Conservation (phyloP, 371 early-diverging fungal genomes). For the Rhizopus stolonifer region DNA sequence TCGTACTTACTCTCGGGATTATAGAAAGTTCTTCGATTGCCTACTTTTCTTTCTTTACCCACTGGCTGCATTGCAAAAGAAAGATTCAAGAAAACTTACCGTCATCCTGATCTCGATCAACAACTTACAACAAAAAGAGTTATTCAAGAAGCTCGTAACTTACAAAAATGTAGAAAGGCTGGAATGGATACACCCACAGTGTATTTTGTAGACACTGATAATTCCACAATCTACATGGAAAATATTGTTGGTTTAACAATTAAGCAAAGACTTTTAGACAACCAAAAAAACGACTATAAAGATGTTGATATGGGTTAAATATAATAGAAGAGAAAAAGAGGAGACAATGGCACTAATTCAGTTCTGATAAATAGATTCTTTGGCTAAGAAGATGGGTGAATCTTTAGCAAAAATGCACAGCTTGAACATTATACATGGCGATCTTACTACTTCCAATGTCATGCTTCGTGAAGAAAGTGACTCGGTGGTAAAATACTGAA, state of each 20-base stretch:
- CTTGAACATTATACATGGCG: slow-evolving; percentile 93
- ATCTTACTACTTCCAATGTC: slow-evolving; percentile 98
- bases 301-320: slow-evolving; percentile 36
- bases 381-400: slow-evolving; percentile 65
- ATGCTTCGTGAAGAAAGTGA: slow-evolving; percentile 62
- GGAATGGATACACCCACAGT: slow-evolving; percentile 84
- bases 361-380: slow-evolving; percentile 13
- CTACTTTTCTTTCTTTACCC: slow-evolving; percentile 20
- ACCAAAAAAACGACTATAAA: slow-evolving; percentile 31
- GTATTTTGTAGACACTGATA: slow-evolving; percentile 72
- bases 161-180: slow-evolving; percentile 68
- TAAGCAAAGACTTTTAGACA: slow-evolving; percentile 63
- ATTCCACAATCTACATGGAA: slow-evolving; percentile 85
- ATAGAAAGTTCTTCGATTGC: slow-evolving; percentile 11
- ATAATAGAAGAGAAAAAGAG: background rate
- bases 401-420: slow-evolving; percentile 84
- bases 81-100: slow-evolving; percentile 87
- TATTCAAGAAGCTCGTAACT: slow-evolving; percentile 80
- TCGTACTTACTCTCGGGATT: background rate
- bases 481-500: slow-evolving; percentile 54
- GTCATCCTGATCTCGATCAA: slow-evolving; percentile 89
- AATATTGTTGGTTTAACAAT: slow-evolving; percentile 74
- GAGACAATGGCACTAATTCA: background rate
- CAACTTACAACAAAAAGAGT: slow-evolving; percentile 78
- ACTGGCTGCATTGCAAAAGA: slow-evolving; percentile 56